Base-by-base conservation (phyloP, 2,329 filamentous ascomycete genomes). In the Daldinia eschscholtzii region DNA sequence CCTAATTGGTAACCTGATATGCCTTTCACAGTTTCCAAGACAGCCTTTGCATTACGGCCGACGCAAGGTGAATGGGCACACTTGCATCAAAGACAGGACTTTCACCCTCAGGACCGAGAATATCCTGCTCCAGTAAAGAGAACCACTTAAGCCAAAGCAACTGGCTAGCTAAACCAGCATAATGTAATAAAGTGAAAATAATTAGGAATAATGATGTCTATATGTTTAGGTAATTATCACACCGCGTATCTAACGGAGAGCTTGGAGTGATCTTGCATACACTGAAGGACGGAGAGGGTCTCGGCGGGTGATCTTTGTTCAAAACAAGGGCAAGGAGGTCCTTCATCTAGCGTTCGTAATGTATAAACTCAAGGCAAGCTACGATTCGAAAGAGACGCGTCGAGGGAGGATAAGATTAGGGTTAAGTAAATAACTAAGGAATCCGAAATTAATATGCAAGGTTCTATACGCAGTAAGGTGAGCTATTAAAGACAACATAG, bases 51-150 rank as follows among this genome's bases (percentile, higher is more conserved):
- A 52, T 52, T 52, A 5, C 26, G 3, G 26, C 26, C 13, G 26
- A 52, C 26, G 15, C 46, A 52, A 33, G 26, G 15, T 52, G 26
- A 52, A 52, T 52, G 15, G 26, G 28, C 26, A 5, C 6, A 52
- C n/a, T 33, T 13, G 46, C 46, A 33, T 52, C 6, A 52, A 52
- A 52, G 46, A 52, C 46, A 18, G 33, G 13, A 52, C 33, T 52
- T 18, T 52, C 46, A 52, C 46, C 15, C 3, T 6, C 9, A 33
- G 26, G 18, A 26, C 15, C 46, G 46, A 52, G 46, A 52, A 28
- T 26, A 33, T 30, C 26, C 15, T n/a, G 2, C 6, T 52, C 4
- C 15, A 52, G 46, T 33, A n/a, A 30, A 33, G 13, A 33, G 6
- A 52, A 4, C 15, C 3, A 33, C 18, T 33, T 12, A 5, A 10